These are phyloP conservation scores for Neofusicoccum ribis DNA, from an alignment of 2,329 filamentous ascomycete species.

Conservation along the genomic window DNA sequence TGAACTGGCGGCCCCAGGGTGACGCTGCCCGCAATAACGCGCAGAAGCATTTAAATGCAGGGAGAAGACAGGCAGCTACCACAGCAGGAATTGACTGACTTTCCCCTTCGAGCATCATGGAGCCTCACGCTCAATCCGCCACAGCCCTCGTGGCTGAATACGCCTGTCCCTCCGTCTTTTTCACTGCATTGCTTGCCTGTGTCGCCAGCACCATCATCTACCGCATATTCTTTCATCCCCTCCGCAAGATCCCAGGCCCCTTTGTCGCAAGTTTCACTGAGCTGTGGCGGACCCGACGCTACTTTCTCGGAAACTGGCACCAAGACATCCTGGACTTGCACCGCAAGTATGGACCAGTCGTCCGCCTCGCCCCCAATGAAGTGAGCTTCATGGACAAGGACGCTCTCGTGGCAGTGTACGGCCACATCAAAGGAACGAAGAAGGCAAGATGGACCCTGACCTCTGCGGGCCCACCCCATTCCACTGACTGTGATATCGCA, in stretches of 20 bases:
- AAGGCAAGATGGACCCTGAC: slow-evolving; percentile 9
- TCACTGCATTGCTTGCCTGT: slow-evolving; percentile 15
- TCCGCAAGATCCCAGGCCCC: slow-evolving; percentile 46
- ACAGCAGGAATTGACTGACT: too few relatives aligned
- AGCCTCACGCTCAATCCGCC: too few relatives aligned
- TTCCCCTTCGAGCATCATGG: too few relatives aligned
- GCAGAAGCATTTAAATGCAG: too few relatives aligned
- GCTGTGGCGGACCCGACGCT: background rate
- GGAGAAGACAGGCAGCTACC: too few relatives aligned
- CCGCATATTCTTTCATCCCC: slow-evolving; percentile 45
- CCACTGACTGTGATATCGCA: background rate
- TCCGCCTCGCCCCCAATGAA: slow-evolving; percentile 44
- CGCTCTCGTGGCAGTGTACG: slow-evolving; percentile 34
- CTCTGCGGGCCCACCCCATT: background rate
- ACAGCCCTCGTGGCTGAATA: background rate
- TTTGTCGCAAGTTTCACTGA: slow-evolving; percentile 31
- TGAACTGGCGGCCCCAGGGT: too few relatives aligned
- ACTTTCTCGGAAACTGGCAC: slow-evolving; percentile 26
- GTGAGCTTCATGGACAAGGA: slow-evolving; percentile 45
- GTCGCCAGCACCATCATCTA: slow-evolving; percentile 31
- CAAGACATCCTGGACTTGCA: slow-evolving; percentile 38
- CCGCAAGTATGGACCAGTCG: slow-evolving; percentile 43
- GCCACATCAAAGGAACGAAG: slow-evolving; percentile 30
- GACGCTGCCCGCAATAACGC: too few relatives aligned
- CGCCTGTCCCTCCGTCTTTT: background rate